phyloP scores from a whole-genome alignment of 1,284 basidiomycete genomes.

The Somion occarium region DNA sequence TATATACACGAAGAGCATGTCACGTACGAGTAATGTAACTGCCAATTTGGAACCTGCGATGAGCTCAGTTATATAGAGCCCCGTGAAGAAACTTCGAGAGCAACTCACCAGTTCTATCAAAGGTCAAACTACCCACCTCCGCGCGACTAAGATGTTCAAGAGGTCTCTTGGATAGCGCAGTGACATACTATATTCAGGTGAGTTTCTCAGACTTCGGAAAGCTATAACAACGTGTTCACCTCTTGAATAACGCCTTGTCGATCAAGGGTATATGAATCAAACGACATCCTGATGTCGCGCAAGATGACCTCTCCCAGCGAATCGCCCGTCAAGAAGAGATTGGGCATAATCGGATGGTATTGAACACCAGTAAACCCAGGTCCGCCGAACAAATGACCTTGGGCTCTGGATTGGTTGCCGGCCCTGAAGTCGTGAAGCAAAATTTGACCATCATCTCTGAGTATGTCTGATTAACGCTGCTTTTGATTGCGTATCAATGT shows the following conservation, averaged over 20 bases:
- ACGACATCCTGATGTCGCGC: conserved; percentile 74
- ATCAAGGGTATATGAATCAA: conserved; percentile 45
- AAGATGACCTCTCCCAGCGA: conserved; percentile 52
- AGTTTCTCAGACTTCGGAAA: conserved; percentile 7
- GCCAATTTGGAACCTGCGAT: conserved; percentile 52
- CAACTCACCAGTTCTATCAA: conserved; percentile 56
- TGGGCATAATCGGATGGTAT: conserved; percentile 58
- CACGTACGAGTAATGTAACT: conserved; percentile 57
- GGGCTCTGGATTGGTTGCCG: conserved; percentile 32
- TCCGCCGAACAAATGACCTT: conserved; percentile 45
- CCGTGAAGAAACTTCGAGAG: conserved; percentile 2
- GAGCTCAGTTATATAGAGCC: conserved; percentile 9
- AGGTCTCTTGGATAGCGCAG: conserved; percentile 47
- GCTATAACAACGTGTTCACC: conserved; percentile 27
- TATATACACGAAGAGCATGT: too few species aligned
- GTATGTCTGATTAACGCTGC: conserved; percentile 6
- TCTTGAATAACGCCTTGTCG: conserved; percentile 50
- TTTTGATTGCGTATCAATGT: background rate
- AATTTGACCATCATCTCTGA: conserved; percentile 65
- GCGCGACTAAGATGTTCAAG: conserved; percentile 43
- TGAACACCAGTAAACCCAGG: conserved; percentile 57
- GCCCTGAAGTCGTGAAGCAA: conserved; percentile 51
- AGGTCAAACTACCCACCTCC: conserved; percentile 60
- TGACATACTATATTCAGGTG: conserved; percentile 50
- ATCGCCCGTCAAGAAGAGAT: conserved; percentile 66